Base-by-base conservation (phyloP, 352 stramenopile species). In the Pythium periplocum region DNA sequence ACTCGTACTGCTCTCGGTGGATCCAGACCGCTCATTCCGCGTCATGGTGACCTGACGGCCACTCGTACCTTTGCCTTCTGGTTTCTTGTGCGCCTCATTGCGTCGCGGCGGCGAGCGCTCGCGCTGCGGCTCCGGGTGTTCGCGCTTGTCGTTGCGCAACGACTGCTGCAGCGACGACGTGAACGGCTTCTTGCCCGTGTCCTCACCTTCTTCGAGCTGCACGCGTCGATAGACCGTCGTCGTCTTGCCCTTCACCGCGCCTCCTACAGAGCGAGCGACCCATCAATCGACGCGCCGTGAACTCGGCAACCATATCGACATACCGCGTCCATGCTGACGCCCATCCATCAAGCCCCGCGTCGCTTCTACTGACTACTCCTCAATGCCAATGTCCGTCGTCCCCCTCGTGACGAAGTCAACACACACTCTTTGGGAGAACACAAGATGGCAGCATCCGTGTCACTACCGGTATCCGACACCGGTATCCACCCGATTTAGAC, bases 121-220 rank as follows among this genome's bases (percentile, higher is more conserved):
- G 33, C 45, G 45, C 12, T 38, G 45, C 45, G 9, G 45, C 32
- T 42, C 38, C 38, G 7, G 38, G 38, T 12, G 7, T 42, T 42
- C 12, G 38, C 38, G 38, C 30, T 26, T 43, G 26, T 44, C 40
- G 34, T 26, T 61, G 32, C 36, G 51, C 26, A 82, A 38, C 12
- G 76, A 69, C 30, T 71, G 51, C 53, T 70, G 68, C 36, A 87
- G 38, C 4, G 81, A 88, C 26, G 81, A 89, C 48, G 56, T 60
- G 42, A 86, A 88, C 3, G 61, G 46, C 17, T 10, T 31, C 39
- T 48, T 10, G 42, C 44, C 42, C 39, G 7, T 44, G 45, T 36
- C 31, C 31, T 65, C 61, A 36, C 74, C 59, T 4, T 64, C 45
- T 40, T 67, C 46, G 33, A 74, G 6, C 48, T 83, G 59, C 7